phyloP scores from a whole-genome alignment of 2,329 filamentous ascomycete species.

The Pestalotiopsis fici region DNA sequence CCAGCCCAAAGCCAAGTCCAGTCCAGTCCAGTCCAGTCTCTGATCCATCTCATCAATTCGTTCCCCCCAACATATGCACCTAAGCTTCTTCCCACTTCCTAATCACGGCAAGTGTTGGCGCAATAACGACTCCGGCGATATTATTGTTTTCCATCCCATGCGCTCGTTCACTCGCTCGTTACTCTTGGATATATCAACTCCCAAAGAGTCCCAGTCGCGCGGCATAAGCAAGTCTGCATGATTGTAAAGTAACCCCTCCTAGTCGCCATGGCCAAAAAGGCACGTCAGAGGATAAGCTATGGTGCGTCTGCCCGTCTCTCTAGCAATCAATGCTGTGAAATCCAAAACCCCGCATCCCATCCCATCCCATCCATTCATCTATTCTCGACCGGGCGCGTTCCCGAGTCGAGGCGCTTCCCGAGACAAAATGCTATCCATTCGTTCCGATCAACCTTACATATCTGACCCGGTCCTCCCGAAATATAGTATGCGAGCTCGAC shows the following conservation, averaged over 20 bases:
- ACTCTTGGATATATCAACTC: neutral
- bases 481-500: conserved; percentile 58
- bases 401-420: neutral
- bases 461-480: conserved; percentile 11
- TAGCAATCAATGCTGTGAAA: neutral
- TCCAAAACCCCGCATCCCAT: conserved; percentile 24
- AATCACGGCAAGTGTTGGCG: neutral
- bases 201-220: neutral
- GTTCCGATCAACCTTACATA: conserved; percentile 8
- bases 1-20: neutral
- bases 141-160: neutral
- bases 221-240: conserved; percentile 6
- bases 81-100: neutral
- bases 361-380: neutral
- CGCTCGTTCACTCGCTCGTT: neutral
- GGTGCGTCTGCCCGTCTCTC: conserved; percentile 42
- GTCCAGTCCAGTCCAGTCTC: neutral
- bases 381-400: neutral
- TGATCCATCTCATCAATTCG: neutral
- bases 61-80: neutral
- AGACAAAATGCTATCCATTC: neutral
- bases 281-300: conserved; percentile 67
- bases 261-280: conserved; percentile 61
- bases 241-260: conserved; percentile 7
- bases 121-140: neutral